Base-by-base conservation (phyloP, 768 basidiomycete genomes). In the Pleurotus eryngii region DNA sequence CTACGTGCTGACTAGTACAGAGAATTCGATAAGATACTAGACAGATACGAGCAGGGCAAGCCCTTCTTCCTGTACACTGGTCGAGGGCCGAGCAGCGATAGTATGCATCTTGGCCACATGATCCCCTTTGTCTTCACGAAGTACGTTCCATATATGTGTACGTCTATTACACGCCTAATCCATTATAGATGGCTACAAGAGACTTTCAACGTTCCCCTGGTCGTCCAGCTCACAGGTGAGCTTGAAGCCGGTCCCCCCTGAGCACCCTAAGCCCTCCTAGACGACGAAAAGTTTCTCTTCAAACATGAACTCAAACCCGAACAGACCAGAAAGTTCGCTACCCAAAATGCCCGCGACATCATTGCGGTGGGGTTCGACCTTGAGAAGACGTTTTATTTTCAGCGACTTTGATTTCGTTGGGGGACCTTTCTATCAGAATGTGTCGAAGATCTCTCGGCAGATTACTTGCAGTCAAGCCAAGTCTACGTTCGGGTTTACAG, bases 231-330 rank as follows among this genome's bases (percentile, higher is more conserved):
- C 2, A 99, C 97, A 39, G 95, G 95, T 90, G 56, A 35, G 30
- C 7, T 35, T 46, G 78, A 49, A 30, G 47, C 7, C 37, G 0
- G 49, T 51, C 4, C 26, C 22, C 2, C 17, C 26, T 15, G 15
- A 38, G 30, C 20, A 37, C 18, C 12, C 8, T 42, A 48, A 27
- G 7, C 11, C 42, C 39, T 9, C 14, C 4, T 63, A 92, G 97
- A 99, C 66, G 97, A 99, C 70, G 97, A 99, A 70, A 99, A 99
- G 71, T 99, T 98, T 78, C 73, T 99, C 47, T 97, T 99, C 82
- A 96, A 98, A 71, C 91, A 94, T 56, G 90, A 90, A 62, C 83
- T 97, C 59, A 95, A 92, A 69, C 80, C 91, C 37, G 92, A 98
- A 62, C 88, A 98, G 68, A 90, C 90, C 18, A 84, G 85, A 67